Evolutionary conservation across 257 asterid genomes (phyloP), one percentile per base, ranked within the genome.

Genomic region (Plantago elongata): DNA sequence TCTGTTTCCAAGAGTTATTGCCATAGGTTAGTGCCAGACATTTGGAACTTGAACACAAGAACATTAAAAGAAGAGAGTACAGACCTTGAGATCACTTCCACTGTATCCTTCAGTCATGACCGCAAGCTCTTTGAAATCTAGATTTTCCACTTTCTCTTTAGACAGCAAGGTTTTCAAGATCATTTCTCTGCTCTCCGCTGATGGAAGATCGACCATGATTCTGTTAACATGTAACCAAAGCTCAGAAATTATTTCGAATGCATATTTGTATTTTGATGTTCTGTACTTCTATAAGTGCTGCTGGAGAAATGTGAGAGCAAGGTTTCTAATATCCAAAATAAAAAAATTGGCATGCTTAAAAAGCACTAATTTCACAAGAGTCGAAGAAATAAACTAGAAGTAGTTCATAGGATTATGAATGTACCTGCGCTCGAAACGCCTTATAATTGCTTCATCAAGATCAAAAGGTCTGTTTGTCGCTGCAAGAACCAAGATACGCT

Each of bases 341-440:
- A 34, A 4, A 34, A 34, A 1, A 34, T 34, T 34, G 5, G 40
- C 40, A 34, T 34, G 40, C 40, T 34, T 34, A 34, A 34, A 34
- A 34, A 13, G 54, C 54, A 48, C 17, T 48, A 17, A 15, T 17
- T 9, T 48, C 13, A 48, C 2, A 22, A 22, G 27, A 13, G 13
- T 13, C 17, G 9, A n/a, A 29, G 34, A 67, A 50, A 42, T 45
- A 65, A 17, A 46, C 54, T 57, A 16, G 30, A 0, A 40, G 29
- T 40, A 7, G 5, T 22, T 12, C 56, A 13, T 38, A 11, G 14
- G 22, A 37, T 60, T 46, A 63, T 43, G 56, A 40, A 60, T 45
- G 37, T 77, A 93, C 99, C 99, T 93, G 71, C 99, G 95, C 71
- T 93, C 99, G 40, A 93, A 93, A 73, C 99, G 90, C 76, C 97